These are phyloP conservation scores for Circinella minor DNA, from an alignment of 371 early-diverging fungal species.

Conservation along the genomic window DNA sequence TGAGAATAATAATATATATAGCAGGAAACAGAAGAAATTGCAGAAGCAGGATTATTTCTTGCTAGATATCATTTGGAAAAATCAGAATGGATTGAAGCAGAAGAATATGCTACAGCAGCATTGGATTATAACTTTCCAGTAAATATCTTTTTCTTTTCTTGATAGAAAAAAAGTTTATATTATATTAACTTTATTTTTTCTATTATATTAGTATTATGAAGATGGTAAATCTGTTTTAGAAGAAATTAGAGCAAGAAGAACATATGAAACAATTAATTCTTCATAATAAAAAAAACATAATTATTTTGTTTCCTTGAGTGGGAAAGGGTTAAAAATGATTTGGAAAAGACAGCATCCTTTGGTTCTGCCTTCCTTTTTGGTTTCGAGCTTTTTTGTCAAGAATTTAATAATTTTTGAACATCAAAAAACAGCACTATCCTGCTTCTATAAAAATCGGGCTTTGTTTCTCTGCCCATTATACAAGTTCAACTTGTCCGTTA, in stretches of 20 bases:
- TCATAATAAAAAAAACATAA: too few relatives aligned
- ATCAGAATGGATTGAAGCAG: conserved; percentile 51
- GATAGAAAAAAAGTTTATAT: not conserved
- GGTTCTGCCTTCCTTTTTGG: too few relatives aligned
- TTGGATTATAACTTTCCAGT: conserved; percentile 46
- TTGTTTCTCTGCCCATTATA: too few relatives aligned
- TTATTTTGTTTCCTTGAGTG: too few relatives aligned
- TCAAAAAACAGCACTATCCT: too few relatives aligned
- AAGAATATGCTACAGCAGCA: conserved; percentile 45
- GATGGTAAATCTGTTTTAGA: conserved; percentile 48
- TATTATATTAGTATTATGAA: conserved; percentile 45
- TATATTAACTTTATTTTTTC: not conserved
- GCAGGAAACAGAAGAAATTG: conserved; percentile 55
- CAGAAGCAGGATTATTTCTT: conserved; percentile 63
- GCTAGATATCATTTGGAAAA: conserved; percentile 61
- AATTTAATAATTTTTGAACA: too few relatives aligned
- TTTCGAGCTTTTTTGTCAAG: too few relatives aligned
- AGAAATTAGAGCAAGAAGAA: conserved; percentile 29
- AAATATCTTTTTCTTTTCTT: conserved; percentile 12
- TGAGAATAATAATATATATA: conserved; percentile 15
- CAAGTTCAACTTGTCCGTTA: too few relatives aligned
- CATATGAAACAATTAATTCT: not conserved
- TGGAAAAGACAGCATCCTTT: too few relatives aligned
- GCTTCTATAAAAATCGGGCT: too few relatives aligned
- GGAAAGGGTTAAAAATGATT: too few relatives aligned